phyloP scores from a whole-genome alignment of 2,329 filamentous ascomycete species.

The Triangularia setosa region DNA sequence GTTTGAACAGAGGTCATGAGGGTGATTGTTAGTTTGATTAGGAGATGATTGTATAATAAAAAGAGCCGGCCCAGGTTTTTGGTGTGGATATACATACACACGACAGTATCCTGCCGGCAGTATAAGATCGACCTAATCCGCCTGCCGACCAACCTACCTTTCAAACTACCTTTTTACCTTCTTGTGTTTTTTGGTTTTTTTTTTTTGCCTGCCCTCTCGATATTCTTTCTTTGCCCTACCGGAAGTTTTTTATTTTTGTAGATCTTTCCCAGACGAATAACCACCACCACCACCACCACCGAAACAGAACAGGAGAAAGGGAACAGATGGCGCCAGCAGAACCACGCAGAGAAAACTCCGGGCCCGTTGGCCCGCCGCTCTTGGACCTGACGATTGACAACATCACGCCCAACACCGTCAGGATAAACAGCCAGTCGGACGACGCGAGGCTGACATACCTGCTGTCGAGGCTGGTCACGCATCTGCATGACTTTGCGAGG shows the following conservation, averaged over 20 bases:
- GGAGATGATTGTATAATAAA: neutral
- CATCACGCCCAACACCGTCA: slow-evolving; percentile 71
- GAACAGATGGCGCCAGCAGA: neutral
- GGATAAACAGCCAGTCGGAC: slow-evolving; percentile 67
- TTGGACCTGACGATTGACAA: slow-evolving; percentile 71
- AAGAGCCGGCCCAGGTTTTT: neutral
- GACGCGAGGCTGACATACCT: slow-evolving; percentile 67
- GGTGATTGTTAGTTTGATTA: neutral
- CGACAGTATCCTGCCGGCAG: neutral
- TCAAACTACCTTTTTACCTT: neutral
- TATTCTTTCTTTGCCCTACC: neutral
- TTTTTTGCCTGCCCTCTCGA: neutral
- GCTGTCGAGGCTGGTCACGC: slow-evolving; percentile 67
- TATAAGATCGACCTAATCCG: neutral
- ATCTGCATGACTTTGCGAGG: slow-evolving; percentile 77
- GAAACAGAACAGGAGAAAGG: neutral
- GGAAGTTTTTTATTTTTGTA: no score
- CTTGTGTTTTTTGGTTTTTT: neutral
- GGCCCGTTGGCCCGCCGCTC: slow-evolving; percentile 23
- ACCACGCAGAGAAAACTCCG: neutral
- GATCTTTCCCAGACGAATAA: no score
- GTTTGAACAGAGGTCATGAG: neutral
- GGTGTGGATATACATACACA: neutral
- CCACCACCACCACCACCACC: no score
- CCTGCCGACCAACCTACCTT: neutral